A percentile compares a stretch with the other conserved stretches of the same genome.
phyloP scores from a whole-genome alignment of 2,329 filamentous ascomycete genomes.

The Arthrobotrys iridis region DNA sequence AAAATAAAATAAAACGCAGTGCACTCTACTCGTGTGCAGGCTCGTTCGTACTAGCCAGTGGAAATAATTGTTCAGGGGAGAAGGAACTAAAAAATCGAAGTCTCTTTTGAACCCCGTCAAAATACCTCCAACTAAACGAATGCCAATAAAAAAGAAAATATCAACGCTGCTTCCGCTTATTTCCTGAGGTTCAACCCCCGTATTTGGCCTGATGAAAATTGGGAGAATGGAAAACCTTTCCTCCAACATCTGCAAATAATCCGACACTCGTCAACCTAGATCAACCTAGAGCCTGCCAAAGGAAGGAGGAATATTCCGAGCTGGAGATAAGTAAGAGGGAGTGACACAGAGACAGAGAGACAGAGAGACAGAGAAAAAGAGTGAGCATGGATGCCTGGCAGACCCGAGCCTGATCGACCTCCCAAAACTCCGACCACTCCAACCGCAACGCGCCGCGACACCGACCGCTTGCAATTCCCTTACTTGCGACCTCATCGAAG shows the following conservation, averaged over 20 bases:
- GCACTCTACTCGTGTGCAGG: too few relatives aligned
- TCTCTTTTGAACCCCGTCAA: background rate
- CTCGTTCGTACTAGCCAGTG: background rate
- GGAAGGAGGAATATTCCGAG: background rate
- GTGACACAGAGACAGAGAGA: background rate
- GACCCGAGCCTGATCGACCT: conserved; percentile 39
- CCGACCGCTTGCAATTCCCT: background rate
- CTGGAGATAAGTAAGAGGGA: background rate
- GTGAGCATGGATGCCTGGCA: conserved; percentile 23
- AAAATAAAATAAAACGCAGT: background rate
- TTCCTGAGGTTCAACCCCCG: conserved; percentile 3
- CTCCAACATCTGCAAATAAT: background rate
- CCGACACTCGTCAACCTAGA: background rate
- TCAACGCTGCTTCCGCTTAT: conserved; percentile 7
- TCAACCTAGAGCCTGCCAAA: background rate
- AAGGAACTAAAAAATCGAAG: background rate
- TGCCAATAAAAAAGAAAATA: background rate
- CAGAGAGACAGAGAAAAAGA: background rate
- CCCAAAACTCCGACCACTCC: conserved; percentile 14
- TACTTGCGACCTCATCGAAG: background rate
- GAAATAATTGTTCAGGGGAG: background rate
- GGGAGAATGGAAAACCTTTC: background rate
- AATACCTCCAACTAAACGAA: background rate
- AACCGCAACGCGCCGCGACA: conserved; percentile 23
- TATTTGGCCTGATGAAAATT: conserved; percentile 7